Conservation (phyloP, 495 filamentous ascomycete genomes). For the Aspergillus egyptiacus region DNA sequence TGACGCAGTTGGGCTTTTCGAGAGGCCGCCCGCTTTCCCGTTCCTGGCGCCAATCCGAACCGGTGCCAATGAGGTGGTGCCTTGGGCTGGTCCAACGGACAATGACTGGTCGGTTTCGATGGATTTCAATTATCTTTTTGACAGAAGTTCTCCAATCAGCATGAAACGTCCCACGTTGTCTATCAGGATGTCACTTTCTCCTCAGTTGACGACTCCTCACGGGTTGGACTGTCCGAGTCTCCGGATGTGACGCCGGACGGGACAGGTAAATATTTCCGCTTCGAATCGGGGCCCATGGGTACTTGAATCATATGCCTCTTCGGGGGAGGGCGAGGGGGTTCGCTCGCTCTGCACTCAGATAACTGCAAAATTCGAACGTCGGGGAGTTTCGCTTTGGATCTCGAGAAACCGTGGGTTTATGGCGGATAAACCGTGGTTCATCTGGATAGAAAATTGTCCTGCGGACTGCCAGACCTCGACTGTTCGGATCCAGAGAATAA, state of each 20-base stretch:
- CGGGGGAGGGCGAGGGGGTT: too few relatives aligned
- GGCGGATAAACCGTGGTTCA: neutral
- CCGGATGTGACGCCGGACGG: too few relatives aligned
- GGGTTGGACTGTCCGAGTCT: too few relatives aligned
- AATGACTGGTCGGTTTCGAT: slow-evolving; percentile 10
- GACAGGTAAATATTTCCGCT: too few relatives aligned
- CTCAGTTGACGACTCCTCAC: slow-evolving; percentile 4
- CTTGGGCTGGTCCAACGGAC: neutral
- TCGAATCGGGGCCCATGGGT: too few relatives aligned
- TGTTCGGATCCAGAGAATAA: too few relatives aligned
- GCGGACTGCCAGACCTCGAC: too few relatives aligned
- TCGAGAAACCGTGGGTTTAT: neutral
- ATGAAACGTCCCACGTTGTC: neutral
- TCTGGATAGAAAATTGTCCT: slow-evolving; percentile 3
- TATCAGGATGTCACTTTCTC: neutral
- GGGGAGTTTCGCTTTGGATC: neutral
- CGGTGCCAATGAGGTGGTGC: slow-evolving; percentile 2
- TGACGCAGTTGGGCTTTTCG: slow-evolving; percentile 15
- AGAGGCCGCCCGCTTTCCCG: slow-evolving; percentile 15
- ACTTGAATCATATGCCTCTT: too few relatives aligned
- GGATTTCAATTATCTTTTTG: slow-evolving; percentile 1
- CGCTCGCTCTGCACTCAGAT: too few relatives aligned
- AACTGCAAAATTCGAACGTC: neutral
- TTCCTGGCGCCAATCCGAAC: slow-evolving; percentile 22
- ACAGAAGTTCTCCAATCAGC: slow-evolving; percentile 3